Evolutionary conservation across 306 rosid genomes (phyloP).

Genomic region (Fragaria ananassa): DNA sequence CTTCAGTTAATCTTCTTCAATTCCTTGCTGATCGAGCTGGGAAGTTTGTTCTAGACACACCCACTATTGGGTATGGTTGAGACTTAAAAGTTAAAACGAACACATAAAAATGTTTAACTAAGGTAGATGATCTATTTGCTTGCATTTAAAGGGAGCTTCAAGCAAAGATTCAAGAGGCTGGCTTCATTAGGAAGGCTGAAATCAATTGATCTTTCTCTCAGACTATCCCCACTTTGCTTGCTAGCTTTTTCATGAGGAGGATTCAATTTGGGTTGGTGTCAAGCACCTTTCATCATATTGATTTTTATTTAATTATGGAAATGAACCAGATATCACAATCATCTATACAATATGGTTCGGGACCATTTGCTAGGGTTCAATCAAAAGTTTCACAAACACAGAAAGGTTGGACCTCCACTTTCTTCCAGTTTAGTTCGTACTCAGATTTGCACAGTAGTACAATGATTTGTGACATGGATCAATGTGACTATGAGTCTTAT

Average conservation of each 20-base stretch:
- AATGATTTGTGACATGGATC: background rate
- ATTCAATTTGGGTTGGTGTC: slow-evolving; percentile 31
- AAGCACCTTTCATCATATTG: slow-evolving; percentile 32
- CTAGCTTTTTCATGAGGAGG: background rate
- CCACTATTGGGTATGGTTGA: background rate
- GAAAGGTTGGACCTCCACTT: too few relatives aligned
- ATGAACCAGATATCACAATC: background rate
- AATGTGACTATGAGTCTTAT: background rate
- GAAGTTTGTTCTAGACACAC: slow-evolving; percentile 2
- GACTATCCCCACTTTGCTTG: background rate
- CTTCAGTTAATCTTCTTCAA: background rate
- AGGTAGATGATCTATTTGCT: slow-evolving; percentile 35
- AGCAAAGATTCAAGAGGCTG: slow-evolving; percentile 20
- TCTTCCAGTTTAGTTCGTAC: too few relatives aligned
- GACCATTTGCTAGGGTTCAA: slow-evolving; percentile 1
- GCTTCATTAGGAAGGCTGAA: slow-evolving; percentile 25
- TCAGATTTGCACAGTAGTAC: too few relatives aligned
- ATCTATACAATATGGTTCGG: background rate
- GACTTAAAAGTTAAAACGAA: background rate
- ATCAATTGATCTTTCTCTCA: background rate
- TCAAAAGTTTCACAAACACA: background rate
- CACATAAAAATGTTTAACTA: slow-evolving; percentile 11
- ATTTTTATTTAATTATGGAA: slow-evolving; percentile 5
- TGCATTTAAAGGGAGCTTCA: slow-evolving; percentile 35
- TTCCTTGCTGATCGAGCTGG: slow-evolving; percentile 25